phyloP scores from a whole-genome alignment of 768 basidiomycete species.

The Leccinellum luteum region DNA sequence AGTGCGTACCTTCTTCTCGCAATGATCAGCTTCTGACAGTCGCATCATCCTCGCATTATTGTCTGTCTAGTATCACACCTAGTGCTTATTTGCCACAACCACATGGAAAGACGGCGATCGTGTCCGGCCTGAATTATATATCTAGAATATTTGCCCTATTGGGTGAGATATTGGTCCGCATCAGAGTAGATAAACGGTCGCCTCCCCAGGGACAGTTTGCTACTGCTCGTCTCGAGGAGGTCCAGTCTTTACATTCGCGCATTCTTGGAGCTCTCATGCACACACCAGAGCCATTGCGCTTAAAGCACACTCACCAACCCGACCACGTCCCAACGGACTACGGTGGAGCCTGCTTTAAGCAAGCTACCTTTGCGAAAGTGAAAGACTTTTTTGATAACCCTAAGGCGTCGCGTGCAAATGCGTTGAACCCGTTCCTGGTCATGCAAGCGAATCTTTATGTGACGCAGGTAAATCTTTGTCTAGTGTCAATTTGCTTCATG shows the following conservation, averaged over 20 bases:
- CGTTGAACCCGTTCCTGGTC: slow-evolving; percentile 85
- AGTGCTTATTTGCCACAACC: slow-evolving; percentile 83
- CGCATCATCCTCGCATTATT: slow-evolving; percentile 11
- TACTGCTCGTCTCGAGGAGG: slow-evolving; percentile 80
- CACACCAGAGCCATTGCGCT: slow-evolving; percentile 69
- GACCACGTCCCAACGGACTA: slow-evolving; percentile 55
- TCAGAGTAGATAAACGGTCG: slow-evolving; percentile 82
- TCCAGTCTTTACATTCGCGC: slow-evolving; percentile 74
- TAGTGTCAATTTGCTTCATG: neutral
- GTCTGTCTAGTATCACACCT: slow-evolving; percentile 66
- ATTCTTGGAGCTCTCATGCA: slow-evolving; percentile 73
- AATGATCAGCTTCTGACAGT: slow-evolving; percentile 30
- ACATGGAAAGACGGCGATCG: slow-evolving; percentile 78
- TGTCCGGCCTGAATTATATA: slow-evolving; percentile 85
- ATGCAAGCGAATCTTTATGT: slow-evolving; percentile 93
- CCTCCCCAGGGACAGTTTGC: slow-evolving; percentile 85
- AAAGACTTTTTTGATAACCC: slow-evolving; percentile 92
- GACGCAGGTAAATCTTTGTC: slow-evolving; percentile 62
- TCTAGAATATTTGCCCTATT: slow-evolving; percentile 83
- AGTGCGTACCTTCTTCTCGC: slow-evolving; percentile 49
- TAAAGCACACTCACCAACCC: slow-evolving; percentile 57
- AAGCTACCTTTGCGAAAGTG: slow-evolving; percentile 84
- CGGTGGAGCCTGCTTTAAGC: slow-evolving; percentile 69
- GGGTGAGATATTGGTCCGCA: slow-evolving; percentile 83
- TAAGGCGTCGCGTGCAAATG: slow-evolving; percentile 79